phyloP scores from a whole-genome alignment of 371 early-diverging fungal genomes.

The Nosema muscidifuracis region DNA sequence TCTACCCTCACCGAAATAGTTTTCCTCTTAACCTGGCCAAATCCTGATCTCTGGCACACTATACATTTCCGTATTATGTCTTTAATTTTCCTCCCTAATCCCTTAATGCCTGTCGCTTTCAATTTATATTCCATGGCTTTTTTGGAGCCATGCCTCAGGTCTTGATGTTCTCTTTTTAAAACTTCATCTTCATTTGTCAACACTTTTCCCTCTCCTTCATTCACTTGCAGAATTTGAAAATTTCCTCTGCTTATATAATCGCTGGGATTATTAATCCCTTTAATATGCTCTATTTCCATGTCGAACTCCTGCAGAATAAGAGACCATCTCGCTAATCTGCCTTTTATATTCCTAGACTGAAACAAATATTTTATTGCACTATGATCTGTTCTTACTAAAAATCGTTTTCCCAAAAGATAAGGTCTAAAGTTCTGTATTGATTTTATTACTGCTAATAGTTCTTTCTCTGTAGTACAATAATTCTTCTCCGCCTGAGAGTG shows the following conservation, averaged over 20 bases:
- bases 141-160: too few relatives aligned
- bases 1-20: too few relatives aligned
- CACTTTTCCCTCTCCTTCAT: too few relatives aligned
- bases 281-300: conserved; percentile 13
- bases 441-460: conserved; percentile 4
- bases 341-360: background rate
- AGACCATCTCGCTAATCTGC: conserved; percentile 4
- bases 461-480: conserved; percentile 7
- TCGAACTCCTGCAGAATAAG: conserved; percentile 1
- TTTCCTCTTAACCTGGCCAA: too few relatives aligned
- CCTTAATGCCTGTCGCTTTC: too few relatives aligned
- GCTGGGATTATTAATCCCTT: background rate
- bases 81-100: too few relatives aligned
- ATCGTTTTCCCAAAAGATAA: conserved; percentile 8
- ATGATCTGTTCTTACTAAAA: conserved; percentile 1
- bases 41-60: too few relatives aligned
- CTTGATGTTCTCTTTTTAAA: too few relatives aligned
- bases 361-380: background rate
- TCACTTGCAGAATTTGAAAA: too few relatives aligned
- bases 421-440: background rate
- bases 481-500: conserved; percentile 6
- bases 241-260: background rate
- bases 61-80: too few relatives aligned
- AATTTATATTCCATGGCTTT: too few relatives aligned
- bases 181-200: too few relatives aligned